Evolutionary conservation across 495 filamentous ascomycete genomes (phyloP).

Genomic region (Chaetomium fimeti): DNA sequence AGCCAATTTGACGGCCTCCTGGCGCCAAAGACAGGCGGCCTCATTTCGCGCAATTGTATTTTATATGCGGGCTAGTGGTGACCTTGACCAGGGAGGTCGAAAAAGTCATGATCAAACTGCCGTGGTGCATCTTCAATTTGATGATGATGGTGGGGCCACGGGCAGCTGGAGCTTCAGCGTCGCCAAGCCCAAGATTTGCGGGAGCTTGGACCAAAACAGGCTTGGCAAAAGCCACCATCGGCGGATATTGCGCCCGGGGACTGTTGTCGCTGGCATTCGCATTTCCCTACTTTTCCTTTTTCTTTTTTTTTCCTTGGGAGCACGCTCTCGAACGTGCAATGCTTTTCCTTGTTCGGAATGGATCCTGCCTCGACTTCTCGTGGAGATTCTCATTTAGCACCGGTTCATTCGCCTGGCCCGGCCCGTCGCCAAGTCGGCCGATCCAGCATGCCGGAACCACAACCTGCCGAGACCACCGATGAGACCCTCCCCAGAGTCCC

Average conservation of each 20-base stretch:
- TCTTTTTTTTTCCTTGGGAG: too few species aligned
- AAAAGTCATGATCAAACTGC: background rate
- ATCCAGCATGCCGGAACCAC: background rate
- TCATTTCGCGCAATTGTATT: slow-evolving; percentile 24
- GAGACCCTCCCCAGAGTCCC: too few species aligned
- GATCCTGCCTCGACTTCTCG: too few species aligned
- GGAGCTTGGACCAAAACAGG: slow-evolving; percentile 10
- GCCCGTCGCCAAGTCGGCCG: background rate
- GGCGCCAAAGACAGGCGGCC: slow-evolving; percentile 12
- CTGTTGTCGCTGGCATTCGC: too few species aligned
- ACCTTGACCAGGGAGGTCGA: background rate
- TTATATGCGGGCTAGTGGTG: too few species aligned
- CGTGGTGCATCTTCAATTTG: background rate
- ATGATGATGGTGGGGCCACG: background rate
- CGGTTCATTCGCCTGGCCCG: background rate
- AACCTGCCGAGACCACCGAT: background rate
- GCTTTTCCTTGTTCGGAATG: too few species aligned
- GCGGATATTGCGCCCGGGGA: too few species aligned
- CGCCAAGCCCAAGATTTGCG: slow-evolving; percentile 12
- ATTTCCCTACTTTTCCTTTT: too few species aligned
- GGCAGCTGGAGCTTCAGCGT: background rate
- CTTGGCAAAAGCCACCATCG: background rate
- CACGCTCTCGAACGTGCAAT: too few species aligned
- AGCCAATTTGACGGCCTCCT: slow-evolving; percentile 32
- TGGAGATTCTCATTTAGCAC: background rate